A percentile compares a stretch with the other conserved stretches of the same genome.
Evolutionary conservation across 257 asterid genomes (phyloP).

Genomic region (Nicotiana noctiflora): DNA sequence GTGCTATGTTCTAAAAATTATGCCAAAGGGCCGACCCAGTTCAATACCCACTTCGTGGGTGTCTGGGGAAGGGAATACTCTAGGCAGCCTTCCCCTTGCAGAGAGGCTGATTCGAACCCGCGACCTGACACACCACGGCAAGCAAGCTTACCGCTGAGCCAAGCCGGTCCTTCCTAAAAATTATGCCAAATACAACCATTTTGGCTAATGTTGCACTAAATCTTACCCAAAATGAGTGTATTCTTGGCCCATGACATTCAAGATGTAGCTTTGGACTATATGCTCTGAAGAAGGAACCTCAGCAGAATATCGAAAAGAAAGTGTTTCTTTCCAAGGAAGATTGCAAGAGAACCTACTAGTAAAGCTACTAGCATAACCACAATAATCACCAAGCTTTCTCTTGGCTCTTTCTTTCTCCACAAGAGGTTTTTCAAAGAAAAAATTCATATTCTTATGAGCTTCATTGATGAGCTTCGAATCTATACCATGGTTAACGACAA

Average conservation of each 20-base stretch:
- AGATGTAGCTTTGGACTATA: constrained; percentile 34
- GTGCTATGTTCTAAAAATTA: not conserved
- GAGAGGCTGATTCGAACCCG: too few species aligned
- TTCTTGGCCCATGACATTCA: constrained; percentile 43
- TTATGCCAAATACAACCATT: not conserved
- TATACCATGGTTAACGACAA: constrained; percentile 61
- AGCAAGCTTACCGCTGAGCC: too few species aligned
- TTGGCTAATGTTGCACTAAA: not conserved
- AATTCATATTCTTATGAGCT: constrained; percentile 30
- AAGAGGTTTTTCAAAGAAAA: constrained; percentile 41
- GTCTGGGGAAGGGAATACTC: too few species aligned
- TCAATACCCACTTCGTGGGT: too few species aligned
- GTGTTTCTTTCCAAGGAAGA: constrained; percentile 88
- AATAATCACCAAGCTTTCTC: constrained; percentile 52
- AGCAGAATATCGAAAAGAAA: constrained; percentile 44
- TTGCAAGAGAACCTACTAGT: constrained; percentile 60
- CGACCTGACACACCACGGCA: too few species aligned
- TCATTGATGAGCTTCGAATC: constrained; percentile 38
- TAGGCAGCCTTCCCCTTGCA: too few species aligned
- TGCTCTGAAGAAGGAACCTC: constrained; percentile 17
- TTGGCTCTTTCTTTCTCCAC: constrained; percentile 41
- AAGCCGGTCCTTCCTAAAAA: too few species aligned
- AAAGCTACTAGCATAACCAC: constrained; percentile 80
- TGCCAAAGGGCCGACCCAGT: too few species aligned
- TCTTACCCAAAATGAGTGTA: constrained; percentile 49